These are phyloP conservation scores for Quercus tomentella DNA, from an alignment of 331 rosid species.

Conservation along the genomic window DNA sequence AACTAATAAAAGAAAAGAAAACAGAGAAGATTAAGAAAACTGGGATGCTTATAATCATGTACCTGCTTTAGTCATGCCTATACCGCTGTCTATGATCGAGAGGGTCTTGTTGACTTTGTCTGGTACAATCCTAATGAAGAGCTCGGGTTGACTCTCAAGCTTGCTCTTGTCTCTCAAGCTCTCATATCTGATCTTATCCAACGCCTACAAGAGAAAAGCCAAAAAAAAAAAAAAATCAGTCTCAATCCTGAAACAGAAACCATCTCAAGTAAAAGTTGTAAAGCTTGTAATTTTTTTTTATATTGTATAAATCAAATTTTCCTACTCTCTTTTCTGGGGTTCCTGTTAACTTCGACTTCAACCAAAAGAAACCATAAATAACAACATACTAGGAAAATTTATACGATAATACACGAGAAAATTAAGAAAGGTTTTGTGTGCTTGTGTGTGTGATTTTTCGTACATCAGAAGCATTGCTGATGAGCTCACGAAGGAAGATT, in stretches of 20 bases:
- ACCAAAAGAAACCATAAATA: too few relatives aligned
- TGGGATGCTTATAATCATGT: background rate
- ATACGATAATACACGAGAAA: background rate
- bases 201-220: constrained; percentile 8
- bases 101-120: constrained; percentile 25
- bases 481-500: constrained; percentile 47
- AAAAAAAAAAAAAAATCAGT: background rate
- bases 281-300: too few relatives aligned
- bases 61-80: constrained; percentile 36
- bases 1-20: background rate
- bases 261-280: background rate
- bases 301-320: too few relatives aligned
- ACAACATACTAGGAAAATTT: too few relatives aligned
- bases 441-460: background rate
- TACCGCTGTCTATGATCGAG: constrained; percentile 27
- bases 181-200: constrained; percentile 30
- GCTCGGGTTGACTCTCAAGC: constrained; percentile 22
- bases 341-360: too few relatives aligned
- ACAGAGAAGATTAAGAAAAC: background rate
- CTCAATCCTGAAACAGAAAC: background rate
- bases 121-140: constrained; percentile 22
- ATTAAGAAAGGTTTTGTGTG: background rate
- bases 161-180: constrained; percentile 26
- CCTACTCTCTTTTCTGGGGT: too few relatives aligned
- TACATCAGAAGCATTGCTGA: constrained; percentile 53